These are phyloP conservation scores for Rostrohypoxylon terebratum DNA, from an alignment of 495 filamentous ascomycete species.

Conservation along the genomic window DNA sequence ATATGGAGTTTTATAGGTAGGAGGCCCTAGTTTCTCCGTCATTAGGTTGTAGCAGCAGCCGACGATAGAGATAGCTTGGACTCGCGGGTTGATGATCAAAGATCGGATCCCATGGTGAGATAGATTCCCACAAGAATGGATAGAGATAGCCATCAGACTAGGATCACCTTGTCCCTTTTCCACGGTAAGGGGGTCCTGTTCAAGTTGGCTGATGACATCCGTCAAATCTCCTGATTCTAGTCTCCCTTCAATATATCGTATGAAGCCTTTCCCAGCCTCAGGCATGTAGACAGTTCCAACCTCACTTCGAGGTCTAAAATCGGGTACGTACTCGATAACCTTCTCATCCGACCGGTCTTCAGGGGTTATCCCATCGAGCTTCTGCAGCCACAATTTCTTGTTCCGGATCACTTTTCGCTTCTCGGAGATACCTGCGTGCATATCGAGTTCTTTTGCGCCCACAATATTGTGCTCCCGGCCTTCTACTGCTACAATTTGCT, in stretches of 20 bases:
- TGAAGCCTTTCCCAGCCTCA: constrained; percentile 70
- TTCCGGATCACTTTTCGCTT: constrained; percentile 76
- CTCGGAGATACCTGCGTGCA: constrained; percentile 75
- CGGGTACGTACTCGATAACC: constrained; percentile 53
- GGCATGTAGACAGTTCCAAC: constrained; percentile 60
- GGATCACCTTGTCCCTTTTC: constrained; percentile 52
- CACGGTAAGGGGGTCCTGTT: constrained; percentile 45
- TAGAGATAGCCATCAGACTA: constrained; percentile 86
- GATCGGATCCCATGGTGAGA: constrained; percentile 94
- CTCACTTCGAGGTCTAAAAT: constrained; percentile 61
- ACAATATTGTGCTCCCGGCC: constrained; percentile 85
- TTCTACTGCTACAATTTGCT: constrained; percentile 90
- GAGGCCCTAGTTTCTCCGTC: constrained; percentile 87
- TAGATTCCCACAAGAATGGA: constrained; percentile 97
- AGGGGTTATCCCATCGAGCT: constrained; percentile 54
- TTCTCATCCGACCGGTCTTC: constrained; percentile 55
- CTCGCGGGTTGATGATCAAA: constrained; percentile 80
- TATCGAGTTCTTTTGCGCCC: constrained; percentile 85
- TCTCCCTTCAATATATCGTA: constrained; percentile 72
- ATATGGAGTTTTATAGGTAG: constrained; percentile 81
- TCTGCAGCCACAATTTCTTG: constrained; percentile 75
- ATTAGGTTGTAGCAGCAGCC: constrained; percentile 98
- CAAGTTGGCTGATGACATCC: constrained; percentile 62
- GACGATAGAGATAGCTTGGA: constrained; percentile 90
- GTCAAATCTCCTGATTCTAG: constrained; percentile 70